These are phyloP conservation scores for Asterochloris sp. DNA, from an alignment of 139 green algal species.

Conservation along the genomic window DNA sequence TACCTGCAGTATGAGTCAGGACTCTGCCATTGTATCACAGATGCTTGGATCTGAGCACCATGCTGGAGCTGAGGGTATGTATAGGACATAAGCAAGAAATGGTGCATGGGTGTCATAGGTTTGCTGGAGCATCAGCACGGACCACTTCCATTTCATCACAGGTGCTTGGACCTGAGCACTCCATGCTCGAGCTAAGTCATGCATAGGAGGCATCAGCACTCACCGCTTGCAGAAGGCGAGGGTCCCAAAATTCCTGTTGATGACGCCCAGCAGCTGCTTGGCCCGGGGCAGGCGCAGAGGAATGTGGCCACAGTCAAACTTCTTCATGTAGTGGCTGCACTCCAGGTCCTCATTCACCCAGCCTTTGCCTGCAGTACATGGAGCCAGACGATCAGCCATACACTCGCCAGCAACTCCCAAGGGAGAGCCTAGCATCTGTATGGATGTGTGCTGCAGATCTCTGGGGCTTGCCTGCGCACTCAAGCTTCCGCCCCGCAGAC, in stretches of 20 bases:
- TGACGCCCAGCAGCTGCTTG: constrained; percentile 91
- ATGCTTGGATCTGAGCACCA: constrained; percentile 6
- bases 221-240: constrained; percentile 93
- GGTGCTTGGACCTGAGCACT: too few species aligned
- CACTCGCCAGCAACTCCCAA: too few species aligned
- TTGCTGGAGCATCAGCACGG: too few species aligned
- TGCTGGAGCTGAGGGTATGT: neutral
- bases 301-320: constrained; percentile 86
- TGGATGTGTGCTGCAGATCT: too few species aligned
- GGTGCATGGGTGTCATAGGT: neutral
- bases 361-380: constrained; percentile 55
- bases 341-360: constrained; percentile 98
- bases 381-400: too few species aligned
- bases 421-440: too few species aligned
- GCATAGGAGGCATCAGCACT: neutral
- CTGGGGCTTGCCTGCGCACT: too few species aligned
- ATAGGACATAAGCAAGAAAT: neutral
- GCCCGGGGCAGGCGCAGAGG: constrained; percentile 89
- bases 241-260: constrained; percentile 97
- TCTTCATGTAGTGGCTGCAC: constrained; percentile 99
- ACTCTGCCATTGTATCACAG: too few species aligned
- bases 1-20: constrained; percentile 39
- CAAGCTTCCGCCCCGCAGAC: too few species aligned
- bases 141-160: too few species aligned
- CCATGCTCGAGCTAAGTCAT: too few species aligned